Percentiles rank a stretch among this genome's conserved stretches.
These are phyloP conservation scores for Murraya koenigii DNA, from an alignment of 345 rosid species.

Conservation along the genomic window DNA sequence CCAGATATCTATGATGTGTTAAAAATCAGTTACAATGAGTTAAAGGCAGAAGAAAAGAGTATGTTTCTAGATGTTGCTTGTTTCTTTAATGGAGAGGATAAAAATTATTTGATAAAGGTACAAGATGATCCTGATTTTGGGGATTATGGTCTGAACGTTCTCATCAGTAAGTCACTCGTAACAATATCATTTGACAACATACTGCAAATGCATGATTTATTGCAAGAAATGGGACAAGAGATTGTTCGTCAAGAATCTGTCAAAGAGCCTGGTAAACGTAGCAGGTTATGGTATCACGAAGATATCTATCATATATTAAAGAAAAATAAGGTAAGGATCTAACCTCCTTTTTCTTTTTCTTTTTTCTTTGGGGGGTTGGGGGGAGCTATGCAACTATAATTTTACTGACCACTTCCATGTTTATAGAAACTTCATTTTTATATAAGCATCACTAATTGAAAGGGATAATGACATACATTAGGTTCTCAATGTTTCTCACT, in stretches of 20 bases:
- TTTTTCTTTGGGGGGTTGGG: too few relatives aligned
- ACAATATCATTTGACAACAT: constrained; percentile 9
- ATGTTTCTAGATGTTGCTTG: constrained; percentile 48
- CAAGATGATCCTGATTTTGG: constrained; percentile 5
- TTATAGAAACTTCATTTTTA: too few relatives aligned
- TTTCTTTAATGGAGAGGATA: constrained; percentile 27
- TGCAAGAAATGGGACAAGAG: constrained; percentile 9
- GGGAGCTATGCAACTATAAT: not conserved
- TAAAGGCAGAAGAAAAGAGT: constrained; percentile 10
- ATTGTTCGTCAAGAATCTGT: constrained; percentile 14
- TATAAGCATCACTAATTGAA: too few relatives aligned
- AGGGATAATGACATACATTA: too few relatives aligned
- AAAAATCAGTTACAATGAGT: constrained; percentile 4
- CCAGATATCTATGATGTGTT: not conserved
- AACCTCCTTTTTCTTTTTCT: not conserved
- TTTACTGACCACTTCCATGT: too few relatives aligned
- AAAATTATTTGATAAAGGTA: constrained; percentile 9
- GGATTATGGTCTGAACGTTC: not conserved
- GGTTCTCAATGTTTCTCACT: too few relatives aligned
- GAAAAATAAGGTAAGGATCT: not conserved
- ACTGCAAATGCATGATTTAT: constrained; percentile 8
- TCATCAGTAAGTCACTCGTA: constrained; percentile 31
- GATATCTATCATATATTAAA: not conserved
- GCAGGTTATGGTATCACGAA: not conserved
- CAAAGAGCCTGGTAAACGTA: not conserved